Evolutionary conservation across 2,329 filamentous ascomycete species (phyloP).

Genomic region (Epichloe amarillans): DNA sequence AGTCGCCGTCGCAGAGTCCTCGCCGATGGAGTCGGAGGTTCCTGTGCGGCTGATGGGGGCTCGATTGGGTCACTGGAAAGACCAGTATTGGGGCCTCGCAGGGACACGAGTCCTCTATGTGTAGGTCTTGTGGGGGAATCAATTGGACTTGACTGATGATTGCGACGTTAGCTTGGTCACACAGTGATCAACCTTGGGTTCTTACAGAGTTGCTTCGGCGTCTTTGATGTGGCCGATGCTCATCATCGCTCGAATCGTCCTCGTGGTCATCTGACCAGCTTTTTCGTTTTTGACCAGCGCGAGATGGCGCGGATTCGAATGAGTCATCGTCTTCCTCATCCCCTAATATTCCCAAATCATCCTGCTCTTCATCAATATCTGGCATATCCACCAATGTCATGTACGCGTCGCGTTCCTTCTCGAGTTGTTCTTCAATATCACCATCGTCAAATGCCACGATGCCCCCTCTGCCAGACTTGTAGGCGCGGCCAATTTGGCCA

Average conservation of each 20-base stretch:
- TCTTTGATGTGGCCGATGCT: constrained; percentile 64
- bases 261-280: constrained; percentile 61
- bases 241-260: constrained; percentile 59
- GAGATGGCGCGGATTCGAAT: constrained; percentile 22
- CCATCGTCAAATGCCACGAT: constrained; percentile 94
- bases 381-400: constrained; percentile 83
- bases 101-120: constrained; percentile 45
- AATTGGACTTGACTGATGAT: constrained; percentile 50
- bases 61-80: constrained; percentile 36
- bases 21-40: constrained; percentile 52
- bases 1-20: constrained; percentile 60
- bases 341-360: constrained; percentile 45
- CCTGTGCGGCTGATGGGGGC: constrained; percentile 45
- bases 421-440: constrained; percentile 76
- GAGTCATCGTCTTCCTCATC: constrained; percentile 44
- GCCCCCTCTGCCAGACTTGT: constrained; percentile 69
- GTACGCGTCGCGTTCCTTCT: constrained; percentile 66
- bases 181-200: neutral
- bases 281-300: constrained; percentile 59
- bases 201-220: constrained; percentile 79
- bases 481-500: constrained; percentile 58
- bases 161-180: neutral
- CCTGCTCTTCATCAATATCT: constrained; percentile 63
- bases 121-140: constrained; percentile 48
- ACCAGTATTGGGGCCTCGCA: constrained; percentile 33